Base-by-base conservation (phyloP, 192 early-diverging fungal species). In the Lunasporangiospora selenospora region DNA sequence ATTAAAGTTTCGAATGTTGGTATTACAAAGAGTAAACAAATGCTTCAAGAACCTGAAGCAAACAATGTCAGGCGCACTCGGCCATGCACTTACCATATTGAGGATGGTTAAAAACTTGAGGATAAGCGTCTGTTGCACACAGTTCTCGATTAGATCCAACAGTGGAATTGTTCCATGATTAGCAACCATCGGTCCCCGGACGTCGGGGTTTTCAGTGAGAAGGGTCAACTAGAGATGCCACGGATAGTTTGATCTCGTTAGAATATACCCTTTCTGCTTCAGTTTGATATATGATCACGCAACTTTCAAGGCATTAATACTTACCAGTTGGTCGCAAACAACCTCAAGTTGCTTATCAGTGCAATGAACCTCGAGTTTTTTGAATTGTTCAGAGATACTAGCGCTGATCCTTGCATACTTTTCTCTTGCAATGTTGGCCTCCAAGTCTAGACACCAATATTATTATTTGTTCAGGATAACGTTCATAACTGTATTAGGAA, bases 151-250 rank as follows among this genome's bases (percentile, higher is more conserved):
- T 24, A 80, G 26, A 26, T 82, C 80, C 49, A 82, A n/a, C 2
- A 82, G 59, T 1, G 76, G 73, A 31, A 82, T 80, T 19, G 71
- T 70, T 16, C 80, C 78, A 62, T 82, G 80, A 43, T 80, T 64
- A 4, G 75, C 66, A 5, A 82, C 75, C 21, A 82, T 67, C 9
- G 76, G 67, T 18, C 65, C 70, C 36, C 77, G 76, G 53, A 77
- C 63, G 33, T 79, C 76, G 8, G 75, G 75, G 39, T 77, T 65
- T 30, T 82, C 80, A 1, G 57, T 37, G 9, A 82, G 42, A 13
- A 80, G 45, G 16, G 39, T 23, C 26, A 65, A 57, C 71, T 78
- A 49, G 10, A n/a, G 6, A 36, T 3, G 31, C 32, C 37, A 32
- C 51, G 32, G 36, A 43, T 19, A 30, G 30, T 47, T 47, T 31